Percentiles rank a stretch among this genome's conserved stretches.
Evolutionary conservation across 2,329 filamentous ascomycete species (phyloP).

Genomic region (Botrytis tulipae): DNA sequence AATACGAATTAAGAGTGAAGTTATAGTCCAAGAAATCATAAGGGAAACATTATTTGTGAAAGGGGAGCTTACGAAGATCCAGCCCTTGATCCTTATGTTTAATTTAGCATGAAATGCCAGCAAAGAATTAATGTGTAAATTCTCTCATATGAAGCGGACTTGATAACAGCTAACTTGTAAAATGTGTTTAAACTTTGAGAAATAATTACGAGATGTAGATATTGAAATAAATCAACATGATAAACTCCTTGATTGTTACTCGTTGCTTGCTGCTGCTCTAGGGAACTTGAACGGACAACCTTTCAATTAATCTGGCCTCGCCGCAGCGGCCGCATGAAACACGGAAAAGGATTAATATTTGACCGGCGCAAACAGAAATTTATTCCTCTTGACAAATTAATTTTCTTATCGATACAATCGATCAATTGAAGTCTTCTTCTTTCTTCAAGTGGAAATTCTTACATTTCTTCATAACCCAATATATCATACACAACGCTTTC

Average conservation of each 20-base stretch:
- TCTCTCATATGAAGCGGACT: background rate
- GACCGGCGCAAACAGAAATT: conserved; percentile 23
- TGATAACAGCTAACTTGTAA: background rate
- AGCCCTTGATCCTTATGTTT: background rate
- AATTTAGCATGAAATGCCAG: conserved; percentile 16
- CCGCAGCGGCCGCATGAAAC: conserved; percentile 7
- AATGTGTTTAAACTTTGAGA: background rate
- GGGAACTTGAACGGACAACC: background rate
- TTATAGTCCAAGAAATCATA: background rate
- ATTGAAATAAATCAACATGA: conserved; percentile 5
- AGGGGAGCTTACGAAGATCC: conserved; percentile 18
- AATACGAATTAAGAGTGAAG: background rate
- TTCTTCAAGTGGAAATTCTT: background rate
- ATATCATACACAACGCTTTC: background rate
- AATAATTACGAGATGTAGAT: background rate
- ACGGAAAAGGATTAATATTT: conserved; percentile 23
- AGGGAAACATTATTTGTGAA: background rate
- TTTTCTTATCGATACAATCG: conserved; percentile 15
- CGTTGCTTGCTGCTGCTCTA: background rate
- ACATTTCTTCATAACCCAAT: background rate
- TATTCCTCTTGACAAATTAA: background rate
- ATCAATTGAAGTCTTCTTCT: conserved; percentile 6
- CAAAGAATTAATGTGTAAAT: background rate
- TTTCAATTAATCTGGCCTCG: conserved; percentile 16
- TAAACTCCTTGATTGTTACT: background rate